A percentile compares a stretch with the other conserved stretches of the same genome.
These are phyloP conservation scores for Pisolithus albus DNA, from an alignment of 768 basidiomycete genomes.

Conservation along the genomic window DNA sequence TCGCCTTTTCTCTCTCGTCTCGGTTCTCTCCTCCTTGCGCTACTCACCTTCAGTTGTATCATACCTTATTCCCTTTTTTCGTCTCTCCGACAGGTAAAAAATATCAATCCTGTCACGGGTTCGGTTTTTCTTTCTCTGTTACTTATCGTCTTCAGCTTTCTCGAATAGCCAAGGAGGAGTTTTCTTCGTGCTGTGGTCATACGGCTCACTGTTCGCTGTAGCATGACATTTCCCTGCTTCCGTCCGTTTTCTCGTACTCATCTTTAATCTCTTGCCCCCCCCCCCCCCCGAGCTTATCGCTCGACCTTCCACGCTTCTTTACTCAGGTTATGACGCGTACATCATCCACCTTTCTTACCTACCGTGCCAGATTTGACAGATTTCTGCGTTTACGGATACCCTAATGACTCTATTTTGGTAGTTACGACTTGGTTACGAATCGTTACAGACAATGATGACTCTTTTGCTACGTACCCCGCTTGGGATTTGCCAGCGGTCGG, in stretches of 20 bases:
- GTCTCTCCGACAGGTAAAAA: conserved; percentile 25
- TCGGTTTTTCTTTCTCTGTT: conserved; percentile 14
- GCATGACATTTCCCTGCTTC: conserved; percentile 22
- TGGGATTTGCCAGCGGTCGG: neutral
- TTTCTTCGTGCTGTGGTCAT: conserved; percentile 24
- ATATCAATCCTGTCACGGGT: conserved; percentile 21
- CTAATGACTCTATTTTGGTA: conserved; percentile 11
- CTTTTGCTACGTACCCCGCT: conserved; percentile 3
- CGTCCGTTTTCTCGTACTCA: conserved; percentile 11
- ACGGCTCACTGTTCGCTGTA: conserved; percentile 26
- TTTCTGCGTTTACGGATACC: conserved; percentile 22
- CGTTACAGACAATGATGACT: conserved; percentile 19
- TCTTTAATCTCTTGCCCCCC: conserved; percentile 15
- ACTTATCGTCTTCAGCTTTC: conserved; percentile 32
- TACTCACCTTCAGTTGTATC: conserved; percentile 25
- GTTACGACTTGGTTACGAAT: conserved; percentile 20
- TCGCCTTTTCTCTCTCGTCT: conserved; percentile 4
- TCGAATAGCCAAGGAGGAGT: conserved; percentile 29
- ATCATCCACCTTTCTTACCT: conserved; percentile 9
- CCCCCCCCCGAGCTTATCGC: conserved; percentile 6
- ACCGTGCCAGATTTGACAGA: conserved; percentile 25
- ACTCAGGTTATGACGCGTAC: conserved; percentile 10
- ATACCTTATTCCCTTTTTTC: conserved; percentile 24
- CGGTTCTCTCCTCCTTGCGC: conserved; percentile 24
- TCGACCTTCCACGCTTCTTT: conserved; percentile 6